These are phyloP conservation scores for Fraxinus latifolia DNA, from an alignment of 305 asterid genomes.

Conservation along the genomic window DNA sequence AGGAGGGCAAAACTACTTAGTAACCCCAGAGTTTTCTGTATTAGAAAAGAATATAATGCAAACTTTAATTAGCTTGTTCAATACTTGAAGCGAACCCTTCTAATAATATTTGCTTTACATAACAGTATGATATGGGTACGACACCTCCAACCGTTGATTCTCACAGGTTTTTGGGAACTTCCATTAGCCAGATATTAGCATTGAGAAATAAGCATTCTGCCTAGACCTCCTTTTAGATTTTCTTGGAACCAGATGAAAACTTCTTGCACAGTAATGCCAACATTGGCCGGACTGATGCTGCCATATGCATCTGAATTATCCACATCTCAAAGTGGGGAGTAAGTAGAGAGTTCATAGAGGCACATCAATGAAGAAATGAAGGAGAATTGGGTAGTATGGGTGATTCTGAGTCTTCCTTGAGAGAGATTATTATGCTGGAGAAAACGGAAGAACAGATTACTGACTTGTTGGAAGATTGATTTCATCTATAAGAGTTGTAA, in stretches of 20 bases:
- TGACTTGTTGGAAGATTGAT: background rate
- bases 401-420: background rate
- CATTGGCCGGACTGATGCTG: background rate
- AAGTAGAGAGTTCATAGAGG: background rate
- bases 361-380: background rate
- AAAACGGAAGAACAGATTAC: background rate
- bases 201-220: background rate
- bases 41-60: background rate
- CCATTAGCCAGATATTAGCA: background rate
- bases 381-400: background rate
- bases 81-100: background rate
- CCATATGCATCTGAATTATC: background rate
- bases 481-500: background rate
- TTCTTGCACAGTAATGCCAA: background rate
- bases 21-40: background rate
- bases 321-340: background rate
- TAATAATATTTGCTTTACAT: background rate
- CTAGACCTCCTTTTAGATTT: background rate
- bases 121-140: background rate
- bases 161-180: background rate
- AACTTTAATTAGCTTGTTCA: background rate
- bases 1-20: background rate
- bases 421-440: background rate
- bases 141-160: background rate
- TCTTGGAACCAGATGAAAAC: background rate